A percentile compares a stretch with the other conserved stretches of the same genome.
phyloP scores from a whole-genome alignment of 495 filamentous ascomycete genomes.

The Penicillium roqueforti region DNA sequence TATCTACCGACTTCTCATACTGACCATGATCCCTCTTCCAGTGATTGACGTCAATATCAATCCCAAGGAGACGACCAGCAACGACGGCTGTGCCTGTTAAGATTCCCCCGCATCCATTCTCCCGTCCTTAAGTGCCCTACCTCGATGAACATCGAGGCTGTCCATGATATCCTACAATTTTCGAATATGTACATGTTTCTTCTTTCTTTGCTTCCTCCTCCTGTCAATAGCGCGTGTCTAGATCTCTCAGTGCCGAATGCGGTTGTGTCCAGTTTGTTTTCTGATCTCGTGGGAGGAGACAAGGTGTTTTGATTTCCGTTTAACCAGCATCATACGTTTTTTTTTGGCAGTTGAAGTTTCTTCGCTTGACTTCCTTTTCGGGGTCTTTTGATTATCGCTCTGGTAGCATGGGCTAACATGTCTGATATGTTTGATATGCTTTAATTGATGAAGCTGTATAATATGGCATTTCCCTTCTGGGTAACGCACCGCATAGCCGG shows the following conservation, averaged over 20 bases:
- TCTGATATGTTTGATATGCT: constrained; percentile 21
- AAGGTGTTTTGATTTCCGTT: constrained; percentile 24
- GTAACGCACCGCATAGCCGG: constrained; percentile 3
- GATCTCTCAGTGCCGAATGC: constrained; percentile 21
- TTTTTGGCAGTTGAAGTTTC: constrained; percentile 9
- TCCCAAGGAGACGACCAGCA: constrained; percentile 59
- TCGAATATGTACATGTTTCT: constrained; percentile 43
- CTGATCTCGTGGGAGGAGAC: constrained; percentile 13
- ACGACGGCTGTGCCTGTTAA: constrained; percentile 82
- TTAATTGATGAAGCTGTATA: constrained; percentile 29
- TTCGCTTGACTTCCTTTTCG: constrained; percentile 12
- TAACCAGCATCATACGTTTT: constrained; percentile 21
- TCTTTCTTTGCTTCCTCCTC: constrained; percentile 20
- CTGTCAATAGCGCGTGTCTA: constrained; percentile 32
- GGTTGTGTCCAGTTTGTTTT: constrained; percentile 16
- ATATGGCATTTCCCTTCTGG: constrained; percentile 15
- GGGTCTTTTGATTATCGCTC: constrained; percentile 5
- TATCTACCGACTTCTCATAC: constrained; percentile 5
- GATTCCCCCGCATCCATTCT: constrained; percentile 2
- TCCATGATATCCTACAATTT: constrained; percentile 40
- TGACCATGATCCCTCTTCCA: constrained; percentile 31
- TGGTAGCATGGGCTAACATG: constrained; percentile 13
- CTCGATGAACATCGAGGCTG: constrained; percentile 35
- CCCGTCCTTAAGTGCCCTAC: constrained; percentile 14
- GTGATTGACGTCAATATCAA: constrained; percentile 97